A percentile compares a stretch with the other conserved stretches of the same genome.
These are phyloP conservation scores for Sporothrix brasiliensis DNA, from an alignment of 2,329 filamentous ascomycete genomes.

Conservation along the genomic window DNA sequence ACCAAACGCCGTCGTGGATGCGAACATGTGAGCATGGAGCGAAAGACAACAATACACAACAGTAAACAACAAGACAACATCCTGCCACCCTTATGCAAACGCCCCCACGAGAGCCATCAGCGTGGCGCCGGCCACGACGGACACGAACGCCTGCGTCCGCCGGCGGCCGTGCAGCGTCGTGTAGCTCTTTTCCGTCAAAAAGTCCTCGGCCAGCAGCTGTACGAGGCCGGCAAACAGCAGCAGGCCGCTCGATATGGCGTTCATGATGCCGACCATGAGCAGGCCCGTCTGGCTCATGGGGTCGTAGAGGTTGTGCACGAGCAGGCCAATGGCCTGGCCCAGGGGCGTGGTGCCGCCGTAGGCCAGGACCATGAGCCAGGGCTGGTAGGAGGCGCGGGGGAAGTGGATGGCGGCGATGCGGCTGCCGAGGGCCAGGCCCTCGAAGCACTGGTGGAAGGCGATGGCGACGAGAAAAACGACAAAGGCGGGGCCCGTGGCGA, in stretches of 20 bases:
- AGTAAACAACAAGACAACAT: not conserved
- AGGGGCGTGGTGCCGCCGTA: conserved; percentile 78
- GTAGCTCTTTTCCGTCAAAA: conserved; percentile 75
- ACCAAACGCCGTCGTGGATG: not conserved
- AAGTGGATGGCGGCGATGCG: conserved; percentile 85
- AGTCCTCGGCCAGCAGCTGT: conserved; percentile 83
- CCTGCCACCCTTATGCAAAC: conserved; percentile 58
- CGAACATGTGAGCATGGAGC: too few relatives aligned
- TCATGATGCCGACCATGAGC: conserved; percentile 83
- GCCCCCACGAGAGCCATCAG: conserved; percentile 74
- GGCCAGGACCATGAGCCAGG: conserved; percentile 80
- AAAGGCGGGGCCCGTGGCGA: conserved; percentile 77
- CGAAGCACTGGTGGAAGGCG: conserved; percentile 84
- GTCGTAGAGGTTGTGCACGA: conserved; percentile 78
- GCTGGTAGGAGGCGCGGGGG: conserved; percentile 69
- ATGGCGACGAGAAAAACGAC: conserved; percentile 79
- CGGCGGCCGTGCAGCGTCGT: conserved; percentile 63
- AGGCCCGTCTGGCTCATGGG: conserved; percentile 75
- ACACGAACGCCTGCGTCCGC: conserved; percentile 63
- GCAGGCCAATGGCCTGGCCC: conserved; percentile 79
- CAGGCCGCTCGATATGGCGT: conserved; percentile 79
- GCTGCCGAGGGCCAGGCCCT: conserved; percentile 81
- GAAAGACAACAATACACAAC: not conserved
- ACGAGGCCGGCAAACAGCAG: conserved; percentile 82
- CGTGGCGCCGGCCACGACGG: conserved; percentile 65